A percentile compares a stretch with the other conserved stretches of the same genome.
Conservation (phyloP, 257 asterid species). For the Nicotiana obtusifolia region DNA sequence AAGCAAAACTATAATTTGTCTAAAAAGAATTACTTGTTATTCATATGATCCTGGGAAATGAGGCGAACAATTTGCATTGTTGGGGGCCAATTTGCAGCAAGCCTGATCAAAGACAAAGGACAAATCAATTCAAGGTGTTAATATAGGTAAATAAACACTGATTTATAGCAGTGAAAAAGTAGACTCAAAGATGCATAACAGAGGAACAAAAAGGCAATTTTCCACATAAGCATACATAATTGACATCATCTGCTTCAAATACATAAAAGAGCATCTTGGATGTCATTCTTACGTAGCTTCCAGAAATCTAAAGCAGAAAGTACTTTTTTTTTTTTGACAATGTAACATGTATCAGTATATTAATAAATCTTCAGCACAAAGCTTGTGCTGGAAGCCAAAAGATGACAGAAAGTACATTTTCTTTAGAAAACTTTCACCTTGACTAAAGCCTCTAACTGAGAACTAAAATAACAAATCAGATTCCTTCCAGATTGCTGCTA, state of each 20-base stretch:
- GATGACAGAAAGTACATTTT: neutral
- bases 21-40: conserved; percentile 68
- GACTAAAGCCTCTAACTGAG: neutral
- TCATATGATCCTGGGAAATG: conserved; percentile 99
- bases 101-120: conserved; percentile 38
- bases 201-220: neutral
- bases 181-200: neutral
- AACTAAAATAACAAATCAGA: neutral
- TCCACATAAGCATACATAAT: neutral
- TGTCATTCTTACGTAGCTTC: neutral
- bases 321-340: neutral
- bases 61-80: conserved; percentile 97
- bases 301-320: neutral
- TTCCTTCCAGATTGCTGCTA: neutral
- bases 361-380: no score
- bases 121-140: neutral
- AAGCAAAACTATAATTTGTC: neutral
- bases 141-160: neutral
- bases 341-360: no score
- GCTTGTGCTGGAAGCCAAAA: no score
- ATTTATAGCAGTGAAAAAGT: neutral
- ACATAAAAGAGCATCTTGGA: neutral
- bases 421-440: neutral
- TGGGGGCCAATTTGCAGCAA: conserved; percentile 95
- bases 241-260: neutral